A percentile compares a stretch with the other conserved stretches of the same genome.
Evolutionary conservation across 1,284 basidiomycete species (phyloP).

Genomic region (Tilletia setariae): DNA sequence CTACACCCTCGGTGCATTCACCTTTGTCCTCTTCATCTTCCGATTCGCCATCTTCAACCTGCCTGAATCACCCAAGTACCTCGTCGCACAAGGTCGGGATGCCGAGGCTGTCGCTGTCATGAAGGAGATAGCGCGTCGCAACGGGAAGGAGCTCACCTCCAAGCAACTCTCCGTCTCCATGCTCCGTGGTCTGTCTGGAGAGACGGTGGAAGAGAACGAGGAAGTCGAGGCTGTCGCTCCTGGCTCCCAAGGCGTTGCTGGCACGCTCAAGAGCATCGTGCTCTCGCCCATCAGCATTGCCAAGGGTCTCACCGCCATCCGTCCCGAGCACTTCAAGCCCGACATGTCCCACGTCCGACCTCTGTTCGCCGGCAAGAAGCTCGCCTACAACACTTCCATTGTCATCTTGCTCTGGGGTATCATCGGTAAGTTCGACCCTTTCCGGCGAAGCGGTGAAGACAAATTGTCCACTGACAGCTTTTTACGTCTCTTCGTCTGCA

Average conservation of each 20-base stretch:
- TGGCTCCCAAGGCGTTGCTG: conserved; percentile 9
- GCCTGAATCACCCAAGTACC: conserved; percentile 53
- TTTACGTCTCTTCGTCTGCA: not conserved
- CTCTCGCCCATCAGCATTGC: conserved; percentile 19
- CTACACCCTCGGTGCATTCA: conserved; percentile 48
- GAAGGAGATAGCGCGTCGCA: conserved; percentile 45
- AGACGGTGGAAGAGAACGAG: conserved; percentile 42
- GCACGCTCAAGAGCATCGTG: conserved; percentile 13
- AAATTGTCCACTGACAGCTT: too few relatives aligned
- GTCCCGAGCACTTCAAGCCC: conserved; percentile 26
- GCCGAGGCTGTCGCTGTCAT: conserved; percentile 48
- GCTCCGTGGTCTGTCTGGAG: conserved; percentile 49
- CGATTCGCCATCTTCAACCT: conserved; percentile 51
- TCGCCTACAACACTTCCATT: conserved; percentile 44
- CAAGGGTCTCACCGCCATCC: conserved; percentile 20
- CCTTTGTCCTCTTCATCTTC: conserved; percentile 43
- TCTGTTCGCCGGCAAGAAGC: conserved; percentile 38
- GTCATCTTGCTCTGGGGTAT: conserved; percentile 48
- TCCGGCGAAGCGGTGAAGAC: not conserved
- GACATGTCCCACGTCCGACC: conserved; percentile 47
- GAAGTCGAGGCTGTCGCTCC: conserved; percentile 23
- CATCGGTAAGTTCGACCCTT: conserved; percentile 44
- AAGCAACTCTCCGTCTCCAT: conserved; percentile 48
- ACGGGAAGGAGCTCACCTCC: conserved; percentile 43
- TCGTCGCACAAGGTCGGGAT: conserved; percentile 51